Base-by-base conservation (phyloP, 768 basidiomycete genomes). In the Boletus huronensis region DNA sequence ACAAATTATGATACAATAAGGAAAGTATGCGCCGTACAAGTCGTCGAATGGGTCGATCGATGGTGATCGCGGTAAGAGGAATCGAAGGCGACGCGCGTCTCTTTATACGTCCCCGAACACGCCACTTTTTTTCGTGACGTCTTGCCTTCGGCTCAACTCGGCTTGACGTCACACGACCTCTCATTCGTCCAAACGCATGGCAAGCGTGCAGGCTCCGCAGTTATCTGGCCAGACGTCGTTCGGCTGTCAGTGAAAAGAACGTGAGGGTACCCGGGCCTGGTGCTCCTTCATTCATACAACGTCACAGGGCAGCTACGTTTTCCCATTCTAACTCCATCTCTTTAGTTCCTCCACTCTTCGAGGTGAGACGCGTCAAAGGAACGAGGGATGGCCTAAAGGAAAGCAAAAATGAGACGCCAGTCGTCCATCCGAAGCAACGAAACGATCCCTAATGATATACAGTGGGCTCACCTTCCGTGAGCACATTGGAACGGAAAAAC, bases 401-500 rank as follows among this genome's bases (percentile, higher is more conserved):
- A 13, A 28, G 14, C 16, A 26, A 29, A 6, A 11, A n/a, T 23
- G 48, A 44, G 25, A 21, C 26, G 17, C n/a, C 7, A 32, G 29
- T 6, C 7, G 19, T 32, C 23, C 40, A 21, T 41, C 19, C 43
- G 6, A 26, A 48, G 34, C 36, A 39, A 41, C 9, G 16, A 43
- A 45, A 44, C 34, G 14, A 40, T 28, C 25, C 13, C 31, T 23
- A 6, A 46, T 35, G 43, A 23, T 13, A n/a, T 9, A 32, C 21
- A 21, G 6, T 6, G 3, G 3, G 25, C 56, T 41, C 55, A 88
- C 90, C 90, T 79, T 66, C 96, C 97, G 71, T 99, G 97, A 31
- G 97, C 97, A 72, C 97, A 99, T 67, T 92, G 91, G 71, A 97
- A 98, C 2, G 96, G 95, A 63, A 91, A 88, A 4, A 79, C 77